Percentiles rank a stretch among this genome's conserved stretches.
Conservation (phyloP, 1,284 basidiomycete species). For the Anthracocystis walkeri region DNA sequence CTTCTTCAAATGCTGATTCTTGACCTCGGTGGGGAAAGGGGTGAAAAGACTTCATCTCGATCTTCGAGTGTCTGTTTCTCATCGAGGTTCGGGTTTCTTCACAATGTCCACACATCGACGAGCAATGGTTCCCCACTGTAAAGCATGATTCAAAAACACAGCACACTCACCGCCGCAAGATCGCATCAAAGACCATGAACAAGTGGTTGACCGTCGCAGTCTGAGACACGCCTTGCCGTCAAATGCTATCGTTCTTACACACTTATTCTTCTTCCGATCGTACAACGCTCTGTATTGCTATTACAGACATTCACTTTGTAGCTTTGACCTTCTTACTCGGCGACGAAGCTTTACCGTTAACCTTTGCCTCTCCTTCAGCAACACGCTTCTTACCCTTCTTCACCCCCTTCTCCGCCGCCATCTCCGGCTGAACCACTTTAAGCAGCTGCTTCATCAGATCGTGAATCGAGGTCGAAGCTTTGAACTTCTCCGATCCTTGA, state of each 20-base stretch:
- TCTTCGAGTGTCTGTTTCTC: background rate
- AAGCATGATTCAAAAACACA: no score
- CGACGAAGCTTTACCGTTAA: conserved; percentile 13
- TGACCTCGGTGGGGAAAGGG: background rate
- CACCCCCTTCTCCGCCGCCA: conserved; percentile 31
- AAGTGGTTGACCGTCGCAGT: no score
- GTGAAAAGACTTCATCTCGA: background rate
- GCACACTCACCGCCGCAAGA: no score
- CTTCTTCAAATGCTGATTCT: no score
- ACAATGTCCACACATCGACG: no score
- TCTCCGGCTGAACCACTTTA: conserved; percentile 46
- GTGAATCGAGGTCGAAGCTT: conserved; percentile 70
- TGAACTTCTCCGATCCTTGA: conserved; percentile 45
- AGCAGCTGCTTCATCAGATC: conserved; percentile 74
- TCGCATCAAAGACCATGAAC: no score
- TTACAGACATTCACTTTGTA: conserved; percentile 11
- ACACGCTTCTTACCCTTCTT: conserved; percentile 38
- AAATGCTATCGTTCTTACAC: no score
- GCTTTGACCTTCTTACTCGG: conserved; percentile 52
- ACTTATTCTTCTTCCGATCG: no score
- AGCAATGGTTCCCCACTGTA: no score
- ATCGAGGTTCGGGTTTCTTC: no score
- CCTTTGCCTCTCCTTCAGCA: conserved; percentile 18
- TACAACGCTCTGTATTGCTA: no score
- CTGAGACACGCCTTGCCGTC: no score